phyloP scores from a whole-genome alignment of 768 basidiomycete species.

The Suillus weaverae region DNA sequence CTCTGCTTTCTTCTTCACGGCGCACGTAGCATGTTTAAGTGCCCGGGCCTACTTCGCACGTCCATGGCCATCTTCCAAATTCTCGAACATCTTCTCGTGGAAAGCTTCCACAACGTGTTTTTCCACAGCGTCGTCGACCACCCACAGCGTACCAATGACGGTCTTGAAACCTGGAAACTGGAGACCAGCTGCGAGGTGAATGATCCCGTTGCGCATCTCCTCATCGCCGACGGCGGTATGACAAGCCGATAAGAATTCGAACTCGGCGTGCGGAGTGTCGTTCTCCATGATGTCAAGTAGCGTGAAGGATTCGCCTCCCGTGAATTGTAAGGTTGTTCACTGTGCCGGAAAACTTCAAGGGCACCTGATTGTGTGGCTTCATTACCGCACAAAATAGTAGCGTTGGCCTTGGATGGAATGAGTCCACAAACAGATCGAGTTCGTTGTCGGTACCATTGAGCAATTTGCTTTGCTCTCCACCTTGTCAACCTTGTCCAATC shows the following conservation, averaged over 20 bases:
- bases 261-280: constrained; percentile 26
- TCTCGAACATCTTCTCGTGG: constrained; percentile 18
- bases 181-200: constrained; percentile 34
- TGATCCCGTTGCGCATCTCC: constrained; percentile 25
- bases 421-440: not conserved
- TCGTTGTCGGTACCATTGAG: not conserved
- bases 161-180: constrained; percentile 32
- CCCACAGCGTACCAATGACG: constrained; percentile 35
- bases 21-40: constrained; percentile 18
- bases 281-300: constrained; percentile 18
- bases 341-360: constrained; percentile 8
- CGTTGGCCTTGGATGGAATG: not conserved
- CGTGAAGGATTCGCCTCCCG: constrained; percentile 16
- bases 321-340: not conserved
- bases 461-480: not conserved
- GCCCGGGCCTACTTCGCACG: constrained; percentile 18
- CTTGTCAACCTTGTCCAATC: not conserved
- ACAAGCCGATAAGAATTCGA: constrained; percentile 36
- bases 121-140: constrained; percentile 27
- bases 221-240: constrained; percentile 23
- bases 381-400: not conserved
- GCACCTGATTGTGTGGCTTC: not conserved
- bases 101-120: constrained; percentile 17
- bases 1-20: constrained; percentile 15
- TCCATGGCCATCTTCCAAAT: constrained; percentile 6